Evolutionary conservation across 305 asterid genomes (phyloP).

Genomic region (Ruellia speciosa): DNA sequence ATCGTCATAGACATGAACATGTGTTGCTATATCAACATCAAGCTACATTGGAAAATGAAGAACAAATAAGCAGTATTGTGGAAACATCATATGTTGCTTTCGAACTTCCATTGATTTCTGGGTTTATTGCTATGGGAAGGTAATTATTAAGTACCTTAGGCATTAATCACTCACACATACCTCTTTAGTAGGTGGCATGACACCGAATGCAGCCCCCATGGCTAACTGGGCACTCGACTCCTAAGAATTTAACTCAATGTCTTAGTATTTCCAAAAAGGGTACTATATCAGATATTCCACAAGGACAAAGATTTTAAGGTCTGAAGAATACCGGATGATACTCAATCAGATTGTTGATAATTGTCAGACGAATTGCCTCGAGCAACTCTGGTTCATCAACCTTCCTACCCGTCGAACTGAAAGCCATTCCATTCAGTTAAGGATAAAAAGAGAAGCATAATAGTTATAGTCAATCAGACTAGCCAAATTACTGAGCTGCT

Average conservation of each 20-base stretch:
- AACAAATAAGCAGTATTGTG: neutral
- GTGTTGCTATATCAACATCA: conserved; percentile 77
- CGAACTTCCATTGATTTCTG: neutral
- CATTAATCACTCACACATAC: conserved; percentile 25
- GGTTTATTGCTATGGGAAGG: no score
- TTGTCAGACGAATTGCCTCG: conserved; percentile 97
- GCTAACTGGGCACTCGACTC: conserved; percentile 89
- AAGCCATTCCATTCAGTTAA: no score
- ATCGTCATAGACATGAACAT: conserved; percentile 55
- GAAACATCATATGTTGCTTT: neutral
- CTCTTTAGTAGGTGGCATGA: conserved; percentile 43
- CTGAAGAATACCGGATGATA: conserved; percentile 71
- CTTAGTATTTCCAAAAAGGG: conserved; percentile 15
- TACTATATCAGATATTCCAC: conserved; percentile 7
- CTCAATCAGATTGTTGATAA: conserved; percentile 81
- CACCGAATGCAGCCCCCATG: conserved; percentile 87
- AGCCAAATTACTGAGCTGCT: no score
- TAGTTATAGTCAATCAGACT: no score
- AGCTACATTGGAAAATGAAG: conserved; percentile 37
- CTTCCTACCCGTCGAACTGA: conserved; percentile 86
- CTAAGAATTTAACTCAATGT: conserved; percentile 37
- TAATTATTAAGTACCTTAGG: neutral
- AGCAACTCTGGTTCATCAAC: conserved; percentile 87
- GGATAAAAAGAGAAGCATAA: no score
- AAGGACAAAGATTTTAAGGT: conserved; percentile 2